Evolutionary conservation across 2,329 filamentous ascomycete species (phyloP), one percentile per base, ranked within the genome.

Genomic region (Aspergillus fructus): DNA sequence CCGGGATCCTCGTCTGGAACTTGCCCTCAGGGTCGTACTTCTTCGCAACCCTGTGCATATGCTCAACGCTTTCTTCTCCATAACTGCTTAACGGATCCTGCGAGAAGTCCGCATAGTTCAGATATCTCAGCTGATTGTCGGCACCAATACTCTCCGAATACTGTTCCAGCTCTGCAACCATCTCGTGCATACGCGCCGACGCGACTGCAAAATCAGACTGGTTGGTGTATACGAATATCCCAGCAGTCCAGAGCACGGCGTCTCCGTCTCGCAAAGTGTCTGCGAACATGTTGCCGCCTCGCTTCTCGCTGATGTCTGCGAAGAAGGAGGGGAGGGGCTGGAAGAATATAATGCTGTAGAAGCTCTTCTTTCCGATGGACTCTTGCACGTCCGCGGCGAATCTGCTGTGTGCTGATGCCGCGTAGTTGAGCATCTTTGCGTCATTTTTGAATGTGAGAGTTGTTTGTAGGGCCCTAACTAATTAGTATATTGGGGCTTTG

Each of bases 61-160:
- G 17, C 17, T 13, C 40, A 17, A 53, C 19, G 21, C 11, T 47
- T 5, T 17, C 51, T n/a, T 46, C 19, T 4, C 11, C 11, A 17
- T 53, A 53, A 17, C 51, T 53, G 12, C 27, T 42, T 19, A 53
- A 19, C 7, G 17, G 27, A 46, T 53, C 27, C 50, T 53, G 41
- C 27, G 27, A 34, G 12, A 11, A 11, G 12, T 45, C 30, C 3
- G 50, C 50, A 24, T 46, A 53, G 6, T 46, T 53, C n/a, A 46
- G 12, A n/a, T 46, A 53, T 5, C 17, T 11, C 12, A 53, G 19
- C 19, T 21, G 24, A 7, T 45, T 34, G 11, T 33, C 50, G 3
- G 8, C 30, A 6, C 40, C 30, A 12, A 34, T 43, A 5, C 9
- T 5, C 7, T 13, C 30, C 4, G 41, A 43, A 33, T 43, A 39